Percentiles rank a stretch among this genome's conserved stretches.
phyloP scores from a whole-genome alignment of 2,329 filamentous ascomycete species.

The Didymella keratinophila region DNA sequence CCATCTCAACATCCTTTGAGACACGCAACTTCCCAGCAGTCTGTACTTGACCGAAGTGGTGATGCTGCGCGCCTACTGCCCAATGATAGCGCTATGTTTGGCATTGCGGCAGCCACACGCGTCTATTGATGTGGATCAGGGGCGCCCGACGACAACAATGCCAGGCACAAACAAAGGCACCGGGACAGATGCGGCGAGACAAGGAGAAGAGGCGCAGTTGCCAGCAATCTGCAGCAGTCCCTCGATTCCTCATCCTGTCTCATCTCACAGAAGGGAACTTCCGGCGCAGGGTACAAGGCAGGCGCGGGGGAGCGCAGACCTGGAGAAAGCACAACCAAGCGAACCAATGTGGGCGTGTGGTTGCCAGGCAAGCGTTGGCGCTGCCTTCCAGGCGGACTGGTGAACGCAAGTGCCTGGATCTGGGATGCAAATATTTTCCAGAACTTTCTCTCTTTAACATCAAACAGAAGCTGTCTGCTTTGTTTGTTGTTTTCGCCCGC shows the following conservation, averaged over 20 bases:
- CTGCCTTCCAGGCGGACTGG: conserved; percentile 13
- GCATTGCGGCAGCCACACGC: conserved; percentile 19
- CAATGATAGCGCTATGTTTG: conserved; percentile 19
- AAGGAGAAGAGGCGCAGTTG: not conserved
- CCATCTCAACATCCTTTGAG: not conserved
- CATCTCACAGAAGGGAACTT: conserved; percentile 10
- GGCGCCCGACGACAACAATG: conserved; percentile 12
- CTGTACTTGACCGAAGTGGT: not conserved
- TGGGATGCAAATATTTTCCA: conserved; percentile 13
- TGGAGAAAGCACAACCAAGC: conserved; percentile 38
- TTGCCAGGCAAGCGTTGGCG: conserved; percentile 22
- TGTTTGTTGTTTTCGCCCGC: conserved; percentile 27
- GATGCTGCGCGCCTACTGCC: conserved; percentile 10
- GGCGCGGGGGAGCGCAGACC: conserved; percentile 28
- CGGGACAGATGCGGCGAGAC: not conserved
- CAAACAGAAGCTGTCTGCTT: conserved; percentile 12
- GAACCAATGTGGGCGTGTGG: conserved; percentile 38
- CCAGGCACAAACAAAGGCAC: not conserved
- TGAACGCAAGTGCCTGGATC: conserved; percentile 11
- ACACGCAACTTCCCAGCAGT: not conserved
- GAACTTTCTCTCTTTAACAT: conserved; percentile 14
- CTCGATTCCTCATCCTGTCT: conserved; percentile 2
- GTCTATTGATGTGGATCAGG: conserved; percentile 16
- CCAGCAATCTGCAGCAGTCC: not conserved
- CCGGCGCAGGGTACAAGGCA: conserved; percentile 24